A percentile compares a stretch with the other conserved stretches of the same genome.
Conservation (phyloP, 768 basidiomycete species). For the Mycena pura region DNA sequence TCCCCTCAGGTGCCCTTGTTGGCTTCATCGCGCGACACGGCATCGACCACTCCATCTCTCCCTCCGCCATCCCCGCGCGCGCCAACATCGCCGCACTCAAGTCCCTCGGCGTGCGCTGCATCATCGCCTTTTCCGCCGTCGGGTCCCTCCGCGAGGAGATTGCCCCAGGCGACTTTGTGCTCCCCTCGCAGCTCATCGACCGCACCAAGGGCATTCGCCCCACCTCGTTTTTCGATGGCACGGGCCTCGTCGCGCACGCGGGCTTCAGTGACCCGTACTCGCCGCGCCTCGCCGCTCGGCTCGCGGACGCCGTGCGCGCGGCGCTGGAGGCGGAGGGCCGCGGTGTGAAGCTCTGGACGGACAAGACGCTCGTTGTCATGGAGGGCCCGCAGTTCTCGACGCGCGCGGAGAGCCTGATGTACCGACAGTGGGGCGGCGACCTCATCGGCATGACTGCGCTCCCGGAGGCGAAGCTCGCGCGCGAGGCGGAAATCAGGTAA, state of each 20-base stretch:
- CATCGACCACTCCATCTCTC: constrained; percentile 75
- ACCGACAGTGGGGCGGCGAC: constrained; percentile 90
- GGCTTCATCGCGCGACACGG: constrained; percentile 96
- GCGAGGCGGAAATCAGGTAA: constrained; percentile 96
- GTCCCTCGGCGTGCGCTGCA: constrained; percentile 84
- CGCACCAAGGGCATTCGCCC: constrained; percentile 94
- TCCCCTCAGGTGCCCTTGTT: constrained; percentile 79
- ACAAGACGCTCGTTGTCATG: constrained; percentile 93
- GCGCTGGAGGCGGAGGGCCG: constrained; percentile 66
- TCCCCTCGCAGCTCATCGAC: constrained; percentile 95
- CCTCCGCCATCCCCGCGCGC: constrained; percentile 81
- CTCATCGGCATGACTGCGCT: constrained; percentile 97
- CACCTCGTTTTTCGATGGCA: constrained; percentile 85
- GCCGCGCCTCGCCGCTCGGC: constrained; percentile 64
- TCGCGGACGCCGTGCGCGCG: constrained; percentile 66
- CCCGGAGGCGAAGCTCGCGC: constrained; percentile 95
- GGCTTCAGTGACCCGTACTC: constrained; percentile 95
- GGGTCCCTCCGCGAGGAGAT: constrained; percentile 95
- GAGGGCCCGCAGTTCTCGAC: constrained; percentile 98
- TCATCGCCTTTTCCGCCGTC: constrained; percentile 95
- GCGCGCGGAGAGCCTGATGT: constrained; percentile 95
- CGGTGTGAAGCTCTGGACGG: constrained; percentile 74
- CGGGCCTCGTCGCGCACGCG: constrained; percentile 86
- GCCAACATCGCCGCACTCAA: constrained; percentile 98
- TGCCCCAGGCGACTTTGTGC: constrained; percentile 84